These are phyloP conservation scores for Fusarium mundagurra DNA, from an alignment of 2,329 filamentous ascomycete genomes.

Conservation along the genomic window DNA sequence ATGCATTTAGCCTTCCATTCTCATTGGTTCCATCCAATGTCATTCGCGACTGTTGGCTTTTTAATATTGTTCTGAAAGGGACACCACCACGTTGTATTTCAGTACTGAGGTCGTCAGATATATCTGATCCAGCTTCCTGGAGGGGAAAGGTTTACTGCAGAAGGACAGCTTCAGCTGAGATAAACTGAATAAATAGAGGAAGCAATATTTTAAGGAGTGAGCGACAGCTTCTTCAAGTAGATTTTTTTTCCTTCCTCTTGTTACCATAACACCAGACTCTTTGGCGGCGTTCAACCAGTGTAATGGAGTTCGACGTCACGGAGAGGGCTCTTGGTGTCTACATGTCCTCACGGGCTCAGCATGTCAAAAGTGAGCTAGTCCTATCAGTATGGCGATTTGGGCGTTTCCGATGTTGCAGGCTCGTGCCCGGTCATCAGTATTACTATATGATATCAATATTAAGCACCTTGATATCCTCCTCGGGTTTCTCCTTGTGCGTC, in stretches of 20 bases:
- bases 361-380: neutral
- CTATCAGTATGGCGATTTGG: neutral
- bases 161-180: conserved; percentile 70
- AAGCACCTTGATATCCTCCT: conserved; percentile 97
- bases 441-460: conserved; percentile 74
- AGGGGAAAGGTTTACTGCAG: conserved; percentile 75
- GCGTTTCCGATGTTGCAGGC: neutral
- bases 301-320: conserved; percentile 9
- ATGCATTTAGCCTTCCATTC: conserved; percentile 1
- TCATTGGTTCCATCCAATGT: conserved; percentile 26
- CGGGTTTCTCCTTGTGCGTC: conserved; percentile 90
- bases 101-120: conserved; percentile 71
- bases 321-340: neutral
- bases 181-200: conserved; percentile 82
- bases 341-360: neutral
- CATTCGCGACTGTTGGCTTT: conserved; percentile 5
- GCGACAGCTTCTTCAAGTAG: conserved; percentile 80
- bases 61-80: neutral
- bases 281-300: conserved; percentile 3
- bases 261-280: neutral
- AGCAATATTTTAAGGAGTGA: conserved; percentile 89
- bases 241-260: neutral
- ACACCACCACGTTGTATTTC: conserved; percentile 53
- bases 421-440: neutral
- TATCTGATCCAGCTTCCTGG: conserved; percentile 77